These are phyloP conservation scores for Exophiala aquamarina DNA, from an alignment of 2,329 filamentous ascomycete species.

Conservation along the genomic window DNA sequence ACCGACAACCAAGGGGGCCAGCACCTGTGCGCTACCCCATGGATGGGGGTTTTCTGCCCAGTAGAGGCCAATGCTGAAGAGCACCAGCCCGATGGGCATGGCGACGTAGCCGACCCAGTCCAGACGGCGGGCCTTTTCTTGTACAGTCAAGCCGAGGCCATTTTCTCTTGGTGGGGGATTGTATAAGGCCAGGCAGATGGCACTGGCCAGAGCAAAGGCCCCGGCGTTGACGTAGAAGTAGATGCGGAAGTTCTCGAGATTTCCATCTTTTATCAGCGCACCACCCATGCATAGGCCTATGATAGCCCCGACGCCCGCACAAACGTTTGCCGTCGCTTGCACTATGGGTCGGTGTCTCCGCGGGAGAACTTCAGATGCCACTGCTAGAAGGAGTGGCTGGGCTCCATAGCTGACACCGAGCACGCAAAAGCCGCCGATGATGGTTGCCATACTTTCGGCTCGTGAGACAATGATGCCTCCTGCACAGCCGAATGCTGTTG, in stretches of 20 bases:
- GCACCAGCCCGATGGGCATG: constrained; percentile 43
- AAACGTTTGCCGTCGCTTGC: constrained; percentile 11
- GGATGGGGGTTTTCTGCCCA: constrained; percentile 52
- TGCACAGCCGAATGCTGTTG: constrained; percentile 7
- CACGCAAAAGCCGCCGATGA: constrained; percentile 12
- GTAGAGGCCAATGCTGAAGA: constrained; percentile 45
- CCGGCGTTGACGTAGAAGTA: constrained; percentile 15
- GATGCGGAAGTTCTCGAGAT: constrained; percentile 12
- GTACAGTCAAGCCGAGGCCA: constrained; percentile 9
- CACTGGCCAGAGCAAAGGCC: constrained; percentile 35
- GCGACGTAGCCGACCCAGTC: constrained; percentile 53
- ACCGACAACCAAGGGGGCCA: constrained; percentile 47
- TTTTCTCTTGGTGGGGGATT: constrained; percentile 45
- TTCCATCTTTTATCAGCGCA: constrained; percentile 1
- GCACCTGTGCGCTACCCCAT: constrained; percentile 44
- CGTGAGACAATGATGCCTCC: constrained; percentile 13
- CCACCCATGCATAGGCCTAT: constrained; percentile 9
- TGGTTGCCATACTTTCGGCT: constrained; percentile 8
- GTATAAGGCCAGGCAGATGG: constrained; percentile 44
- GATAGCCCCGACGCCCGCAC: constrained; percentile 5
- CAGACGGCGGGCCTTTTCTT: constrained; percentile 44
- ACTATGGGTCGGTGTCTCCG: constrained; percentile 11
- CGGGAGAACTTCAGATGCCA: constrained; percentile 18
- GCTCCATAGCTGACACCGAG: constrained; percentile 6
- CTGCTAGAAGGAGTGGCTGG: constrained; percentile 14